Evolutionary conservation across 2,329 filamentous ascomycete species (phyloP), one percentile per base, ranked within the genome.

Genomic region (Calycina herbarum): DNA sequence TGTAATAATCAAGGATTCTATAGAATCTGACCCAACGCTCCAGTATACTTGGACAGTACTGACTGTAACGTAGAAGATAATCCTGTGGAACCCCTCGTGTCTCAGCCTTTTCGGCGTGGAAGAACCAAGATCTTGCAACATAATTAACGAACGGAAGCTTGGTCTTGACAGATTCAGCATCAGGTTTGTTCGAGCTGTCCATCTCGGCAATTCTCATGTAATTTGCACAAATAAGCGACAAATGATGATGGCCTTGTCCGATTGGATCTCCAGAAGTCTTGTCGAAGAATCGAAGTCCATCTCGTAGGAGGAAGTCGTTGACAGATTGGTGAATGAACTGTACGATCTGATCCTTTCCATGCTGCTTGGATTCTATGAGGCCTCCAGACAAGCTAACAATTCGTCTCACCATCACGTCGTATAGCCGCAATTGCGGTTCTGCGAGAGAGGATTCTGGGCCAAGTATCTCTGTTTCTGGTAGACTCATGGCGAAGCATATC

Each of bases 281-380:
- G 31, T 24, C 13, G 6, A 64, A 11, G 5, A 56, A 31, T 56
- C 29, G 38, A 15, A 58, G 17, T 1, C 66, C 68, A 13, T 76
- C 73, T 58, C 76, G 73, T 1, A 77, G 62, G 17, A 81, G 67
- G 62, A 77, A 80, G 20, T 80, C 77, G 27, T 73, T 68, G 62
- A 80, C 70, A 5, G 73, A 76, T 64, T 77, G 76, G 54, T 78
- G 76, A 61, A 77, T 76, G 54, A 78, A 80, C 65, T 80, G 79
- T 13, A 79, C 76, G 0, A 66, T 74, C 17, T 62, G 59, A 35
- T 38, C 38, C 3, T 60, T 29, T 27, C 33, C 17, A n/a, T 62
- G 45, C 17, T 42, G 7, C 17, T 45, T 69, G 11, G 51, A 20
- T 56, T 72, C 69, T 1, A 69, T 59, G 2, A 72, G 51, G 2